These are phyloP conservation scores for Gaillardinia entomophila DNA, from an alignment of 805 yeast genomes.

Conservation along the genomic window DNA sequence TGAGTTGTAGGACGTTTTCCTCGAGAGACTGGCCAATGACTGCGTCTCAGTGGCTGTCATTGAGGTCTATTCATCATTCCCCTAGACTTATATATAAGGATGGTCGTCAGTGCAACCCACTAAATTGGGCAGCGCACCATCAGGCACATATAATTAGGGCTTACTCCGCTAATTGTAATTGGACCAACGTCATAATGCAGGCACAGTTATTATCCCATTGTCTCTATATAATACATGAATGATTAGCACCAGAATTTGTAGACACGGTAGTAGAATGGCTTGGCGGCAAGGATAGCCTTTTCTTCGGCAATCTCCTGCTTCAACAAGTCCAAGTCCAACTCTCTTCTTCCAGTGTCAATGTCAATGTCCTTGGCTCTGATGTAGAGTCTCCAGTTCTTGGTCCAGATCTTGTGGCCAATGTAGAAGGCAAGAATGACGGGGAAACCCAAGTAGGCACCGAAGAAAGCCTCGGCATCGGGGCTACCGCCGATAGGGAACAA, in stretches of 20 bases:
- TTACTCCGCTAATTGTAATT: no score
- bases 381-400: constrained; percentile 23
- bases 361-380: constrained; percentile 28
- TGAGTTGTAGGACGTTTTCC: not conserved
- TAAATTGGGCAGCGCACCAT: no score
- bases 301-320: constrained; percentile 25
- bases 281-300: constrained; percentile 3
- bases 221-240: not conserved
- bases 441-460: constrained; percentile 58
- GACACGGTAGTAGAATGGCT: constrained; percentile 11
- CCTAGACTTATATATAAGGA: no score
- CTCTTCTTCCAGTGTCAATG: constrained; percentile 34
- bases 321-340: constrained; percentile 31
- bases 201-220: no score
- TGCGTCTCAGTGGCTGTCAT: no score
- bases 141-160: no score
- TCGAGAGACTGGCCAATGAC: not conserved
- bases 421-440: constrained; percentile 58
- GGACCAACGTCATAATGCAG: no score
- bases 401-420: constrained; percentile 53
- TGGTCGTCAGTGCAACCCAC: no score
- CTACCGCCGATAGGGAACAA: constrained; percentile 56
- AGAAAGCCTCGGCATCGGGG: constrained; percentile 55
- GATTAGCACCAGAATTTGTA: constrained; percentile 8
- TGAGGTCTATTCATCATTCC: no score